Evolutionary conservation across 768 basidiomycete species (phyloP), one percentile per base, ranked within the genome.

Genomic region (Suillus bovinus): DNA sequence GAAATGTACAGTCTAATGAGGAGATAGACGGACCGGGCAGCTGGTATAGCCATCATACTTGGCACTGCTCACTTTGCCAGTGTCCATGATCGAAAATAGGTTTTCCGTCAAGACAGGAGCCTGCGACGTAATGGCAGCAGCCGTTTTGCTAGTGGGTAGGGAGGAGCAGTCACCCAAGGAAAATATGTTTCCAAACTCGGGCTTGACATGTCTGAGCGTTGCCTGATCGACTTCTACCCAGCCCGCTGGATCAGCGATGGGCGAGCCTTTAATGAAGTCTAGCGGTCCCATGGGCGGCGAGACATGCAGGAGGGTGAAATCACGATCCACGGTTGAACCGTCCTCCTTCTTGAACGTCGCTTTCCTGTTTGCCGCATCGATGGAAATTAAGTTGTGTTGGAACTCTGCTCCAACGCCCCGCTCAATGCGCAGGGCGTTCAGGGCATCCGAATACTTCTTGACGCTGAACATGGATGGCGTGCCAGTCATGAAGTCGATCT

Each of bases 391-490:
- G 72, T 98, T 91, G 77, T 92, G 90, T 65, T 83, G 82, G 77
- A 99, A 97, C 63, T 83, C 75, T 0, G 84, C 94, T n/a, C 84
- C 87, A 61, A 99, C 83, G 62, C 89, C 88, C 52, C 96, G 90
- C 69, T 91, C 76, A 44, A 88, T 70, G 49, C 96, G 86, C 60
- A 99, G 80, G 22, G 80, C 78, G 52, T 97, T 82, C 52, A 99
- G 81, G 5, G 89, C 93, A 64, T 96, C 90, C 4, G 93, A 89
- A 77, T 99, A 99, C 75, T 99, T 96, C 71, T 95, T 94, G 60
- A 97, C 96, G 68, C 87, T 85, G 78, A 99, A 99, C 96, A 99
- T 99, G 49, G 90, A 84, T 20, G 94, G 94, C 90, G 89, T 91
- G 64, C 94, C 95, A 34, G 90, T 93, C 74, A 90, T 90, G 73